Percentiles rank a stretch among this genome's conserved stretches.
phyloP scores from a whole-genome alignment of 139 green algal species.

The Coelastrella sp. region DNA sequence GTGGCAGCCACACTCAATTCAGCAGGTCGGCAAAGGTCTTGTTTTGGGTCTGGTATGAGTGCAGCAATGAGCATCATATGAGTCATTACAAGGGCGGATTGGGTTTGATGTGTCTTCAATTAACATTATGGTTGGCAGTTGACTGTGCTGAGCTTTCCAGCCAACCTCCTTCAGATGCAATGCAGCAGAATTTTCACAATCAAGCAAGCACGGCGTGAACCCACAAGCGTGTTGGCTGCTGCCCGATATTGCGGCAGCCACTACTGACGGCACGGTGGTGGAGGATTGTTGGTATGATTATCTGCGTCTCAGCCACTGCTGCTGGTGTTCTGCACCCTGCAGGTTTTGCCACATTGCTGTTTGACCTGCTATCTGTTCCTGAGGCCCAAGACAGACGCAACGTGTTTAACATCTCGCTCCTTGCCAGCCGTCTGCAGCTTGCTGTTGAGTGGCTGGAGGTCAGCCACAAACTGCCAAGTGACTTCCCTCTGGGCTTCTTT shows the following conservation, averaged over 20 bases:
- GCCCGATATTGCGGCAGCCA: no score
- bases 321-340: background rate
- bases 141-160: no score
- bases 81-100: no score
- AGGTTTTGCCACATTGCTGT: constrained; percentile 38
- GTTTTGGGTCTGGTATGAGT: background rate
- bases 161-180: no score
- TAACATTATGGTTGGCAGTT: no score
- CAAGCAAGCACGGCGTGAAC: no score
- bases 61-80: background rate
- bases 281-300: background rate
- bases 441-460: constrained; percentile 7
- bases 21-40: constrained; percentile 26
- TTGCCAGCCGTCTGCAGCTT: constrained; percentile 54
- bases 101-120: no score
- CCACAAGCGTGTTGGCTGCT: no score
- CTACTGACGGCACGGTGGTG: no score
- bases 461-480: background rate
- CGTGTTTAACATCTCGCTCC: constrained; percentile 89
- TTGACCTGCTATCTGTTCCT: constrained; percentile 47
- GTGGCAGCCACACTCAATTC: constrained; percentile 40
- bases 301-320: background rate
- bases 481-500: constrained; percentile 44
- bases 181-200: no score
- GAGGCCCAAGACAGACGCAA: constrained; percentile 86